These are phyloP conservation scores for Saraca asoca DNA, from an alignment of 331 rosid genomes.

Conservation along the genomic window DNA sequence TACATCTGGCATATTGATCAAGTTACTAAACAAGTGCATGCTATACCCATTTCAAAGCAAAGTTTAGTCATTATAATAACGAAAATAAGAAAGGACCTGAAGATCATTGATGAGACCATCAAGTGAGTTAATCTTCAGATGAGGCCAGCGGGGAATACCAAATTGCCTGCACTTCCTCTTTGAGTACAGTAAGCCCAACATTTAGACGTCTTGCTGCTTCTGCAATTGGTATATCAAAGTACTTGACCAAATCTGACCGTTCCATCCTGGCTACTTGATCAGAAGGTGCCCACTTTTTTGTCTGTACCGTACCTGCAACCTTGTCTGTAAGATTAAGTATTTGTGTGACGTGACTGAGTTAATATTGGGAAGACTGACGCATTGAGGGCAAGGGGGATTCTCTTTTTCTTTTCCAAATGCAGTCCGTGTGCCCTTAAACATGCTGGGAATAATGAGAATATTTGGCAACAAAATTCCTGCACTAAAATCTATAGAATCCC, in stretches of 20 bases:
- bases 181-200: conserved; percentile 85
- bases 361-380: conserved; percentile 23
- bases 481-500: conserved; percentile 17
- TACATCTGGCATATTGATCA: not conserved
- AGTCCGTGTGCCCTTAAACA: conserved; percentile 3
- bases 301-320: conserved; percentile 61
- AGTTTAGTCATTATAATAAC: conserved; percentile 15
- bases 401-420: not conserved
- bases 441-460: conserved; percentile 13
- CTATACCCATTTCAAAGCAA: not conserved
- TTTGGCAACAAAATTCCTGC: conserved; percentile 13
- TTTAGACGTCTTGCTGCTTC: conserved; percentile 81
- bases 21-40: not conserved
- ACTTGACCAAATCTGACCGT: conserved; percentile 74
- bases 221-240: conserved; percentile 75
- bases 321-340: conserved; percentile 42
- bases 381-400: not conserved
- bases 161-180: conserved; percentile 88
- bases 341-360: conserved; percentile 22
- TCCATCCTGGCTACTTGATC: conserved; percentile 26
- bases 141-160: conserved; percentile 96
- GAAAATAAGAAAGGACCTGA: conserved; percentile 57
- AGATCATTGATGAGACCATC: conserved; percentile 83
- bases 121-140: conserved; percentile 87
- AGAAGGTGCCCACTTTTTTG: conserved; percentile 46